Evolutionary conservation across 345 rosid species (phyloP).

Genomic region (Hibiscus tridactylites): DNA sequence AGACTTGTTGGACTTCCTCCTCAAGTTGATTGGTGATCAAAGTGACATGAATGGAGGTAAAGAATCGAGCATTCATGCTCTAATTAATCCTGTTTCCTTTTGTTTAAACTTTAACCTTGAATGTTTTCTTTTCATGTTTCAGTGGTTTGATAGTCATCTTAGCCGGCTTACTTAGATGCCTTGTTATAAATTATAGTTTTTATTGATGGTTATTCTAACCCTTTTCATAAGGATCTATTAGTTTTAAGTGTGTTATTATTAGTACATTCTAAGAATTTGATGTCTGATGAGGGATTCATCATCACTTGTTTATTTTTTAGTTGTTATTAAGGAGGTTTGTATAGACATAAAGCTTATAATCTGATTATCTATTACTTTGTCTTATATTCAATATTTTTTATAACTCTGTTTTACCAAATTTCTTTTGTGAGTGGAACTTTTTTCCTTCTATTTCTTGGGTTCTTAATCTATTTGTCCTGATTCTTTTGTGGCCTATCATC

Average conservation of each 20-base stretch:
- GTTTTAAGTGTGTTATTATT: background rate
- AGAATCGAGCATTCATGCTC: background rate
- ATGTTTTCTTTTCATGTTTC: background rate
- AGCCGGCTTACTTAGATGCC: background rate
- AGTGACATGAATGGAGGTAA: no score
- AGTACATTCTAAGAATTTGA: background rate
- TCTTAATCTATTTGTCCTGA: background rate
- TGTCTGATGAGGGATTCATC: background rate
- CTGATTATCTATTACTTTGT: background rate
- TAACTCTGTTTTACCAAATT: background rate
- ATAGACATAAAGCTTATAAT: background rate
- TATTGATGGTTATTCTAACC: background rate
- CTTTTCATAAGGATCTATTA: background rate
- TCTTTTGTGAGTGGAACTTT: background rate
- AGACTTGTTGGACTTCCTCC: constrained; percentile 66
- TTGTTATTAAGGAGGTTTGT: background rate
- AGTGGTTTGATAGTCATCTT: background rate
- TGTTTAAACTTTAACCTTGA: background rate
- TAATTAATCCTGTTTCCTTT: background rate
- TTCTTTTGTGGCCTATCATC: background rate
- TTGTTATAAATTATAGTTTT: background rate
- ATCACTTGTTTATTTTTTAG: background rate
- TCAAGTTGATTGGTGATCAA: no score
- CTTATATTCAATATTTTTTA: background rate
- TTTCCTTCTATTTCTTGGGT: background rate